These are phyloP conservation scores for Puccinellia tenuiflora DNA, from an alignment of 176 grass and related monocot species.

Conservation along the genomic window DNA sequence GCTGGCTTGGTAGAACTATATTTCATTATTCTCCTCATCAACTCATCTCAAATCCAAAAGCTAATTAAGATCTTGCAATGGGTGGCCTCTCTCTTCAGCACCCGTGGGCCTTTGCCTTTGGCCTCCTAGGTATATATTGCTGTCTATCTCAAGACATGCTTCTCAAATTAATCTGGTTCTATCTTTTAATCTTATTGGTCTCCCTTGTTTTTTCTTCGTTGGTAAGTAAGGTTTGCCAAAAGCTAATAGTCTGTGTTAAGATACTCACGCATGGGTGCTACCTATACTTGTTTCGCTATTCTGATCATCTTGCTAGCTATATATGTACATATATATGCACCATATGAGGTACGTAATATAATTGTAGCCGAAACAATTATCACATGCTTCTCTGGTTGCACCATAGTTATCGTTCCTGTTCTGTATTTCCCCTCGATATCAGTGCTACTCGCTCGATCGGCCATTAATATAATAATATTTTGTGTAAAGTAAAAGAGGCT, in stretches of 20 bases:
- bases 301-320: too few species aligned
- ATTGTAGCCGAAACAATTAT: too few species aligned
- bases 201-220: not conserved
- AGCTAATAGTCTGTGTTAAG: too few species aligned
- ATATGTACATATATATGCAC: too few species aligned
- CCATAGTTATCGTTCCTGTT: too few species aligned
- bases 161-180: not conserved
- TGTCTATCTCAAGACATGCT: not conserved
- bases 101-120: slow-evolving; percentile 57
- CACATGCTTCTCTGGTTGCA: not conserved
- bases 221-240: not conserved
- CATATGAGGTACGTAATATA: too few species aligned
- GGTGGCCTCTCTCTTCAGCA: slow-evolving; percentile 55
- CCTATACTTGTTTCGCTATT: too few species aligned
- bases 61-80: slow-evolving; percentile 25
- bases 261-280: too few species aligned
- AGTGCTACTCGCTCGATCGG: too few species aligned
- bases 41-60: not conserved
- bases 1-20: not conserved
- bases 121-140: slow-evolving; percentile 46
- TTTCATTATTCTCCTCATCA: not conserved
- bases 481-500: not conserved
- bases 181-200: not conserved
- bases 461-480: too few species aligned
- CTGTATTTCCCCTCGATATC: too few species aligned